Evolutionary conservation across 176 grass and related monocot species (phyloP).

Genomic region (Luzula sylvatica): DNA sequence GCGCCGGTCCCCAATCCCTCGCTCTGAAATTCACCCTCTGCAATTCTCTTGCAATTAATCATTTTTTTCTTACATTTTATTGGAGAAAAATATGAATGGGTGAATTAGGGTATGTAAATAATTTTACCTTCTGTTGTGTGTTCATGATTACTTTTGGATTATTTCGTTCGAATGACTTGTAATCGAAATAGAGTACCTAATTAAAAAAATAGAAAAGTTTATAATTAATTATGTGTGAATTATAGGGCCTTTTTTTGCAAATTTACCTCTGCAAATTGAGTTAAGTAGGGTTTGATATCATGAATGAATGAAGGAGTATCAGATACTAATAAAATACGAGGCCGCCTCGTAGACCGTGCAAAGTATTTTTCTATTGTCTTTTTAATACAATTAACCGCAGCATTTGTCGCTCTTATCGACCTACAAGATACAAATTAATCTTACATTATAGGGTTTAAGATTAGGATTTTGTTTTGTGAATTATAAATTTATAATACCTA

Average conservation of each 20-base stretch:
- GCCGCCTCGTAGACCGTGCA: constrained; percentile 27
- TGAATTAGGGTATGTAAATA: no score
- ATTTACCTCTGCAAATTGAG: constrained; percentile 75
- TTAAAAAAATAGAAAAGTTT: background rate
- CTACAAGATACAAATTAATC: no score
- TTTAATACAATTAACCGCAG: constrained; percentile 78
- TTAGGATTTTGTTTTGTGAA: background rate
- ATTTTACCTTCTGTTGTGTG: constrained; percentile 49
- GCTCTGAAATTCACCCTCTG: constrained; percentile 46
- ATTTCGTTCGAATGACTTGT: constrained; percentile 44
- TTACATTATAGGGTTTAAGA: no score
- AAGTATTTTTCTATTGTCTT: constrained; percentile 40
- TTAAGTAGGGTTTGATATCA: constrained; percentile 55
- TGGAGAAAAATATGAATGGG: constrained; percentile 10
- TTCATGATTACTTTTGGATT: constrained; percentile 18
- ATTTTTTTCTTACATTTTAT: background rate
- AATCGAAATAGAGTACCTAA: constrained; percentile 50
- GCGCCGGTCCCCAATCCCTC: constrained; percentile 78
- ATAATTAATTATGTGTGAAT: no score
- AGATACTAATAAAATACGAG: constrained; percentile 57
- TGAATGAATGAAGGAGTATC: constrained; percentile 69
- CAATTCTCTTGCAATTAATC: background rate
- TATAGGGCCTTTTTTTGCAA: no score
- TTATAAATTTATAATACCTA: constrained; percentile 39
- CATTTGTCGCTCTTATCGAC: constrained; percentile 57